Evolutionary conservation across 169 alveolate genomes (phyloP), one percentile per base, ranked within the genome.

Genomic region (Plasmodium gonderi): DNA sequence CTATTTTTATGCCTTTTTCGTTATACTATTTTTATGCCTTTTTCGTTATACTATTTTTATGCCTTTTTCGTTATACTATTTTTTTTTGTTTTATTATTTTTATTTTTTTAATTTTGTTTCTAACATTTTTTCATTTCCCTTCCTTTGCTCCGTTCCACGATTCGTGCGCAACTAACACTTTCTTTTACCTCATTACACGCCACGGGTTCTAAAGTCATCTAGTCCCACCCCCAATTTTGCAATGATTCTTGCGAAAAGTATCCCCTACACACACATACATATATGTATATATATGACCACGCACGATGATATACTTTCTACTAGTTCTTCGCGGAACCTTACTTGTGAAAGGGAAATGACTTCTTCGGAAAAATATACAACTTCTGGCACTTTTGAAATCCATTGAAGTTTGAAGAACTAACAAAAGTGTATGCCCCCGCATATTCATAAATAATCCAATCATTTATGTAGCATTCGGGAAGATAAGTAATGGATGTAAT

Each of bases 401-500:
- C 94, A 64, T 89, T 89, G 29, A 89, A 89, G 8, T 38, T 40
- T 1, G 94, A 89, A 0, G 94, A 54, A 36, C 94, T 77, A 17
- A 78, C 94, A 77, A 89, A 77, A 0, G 90, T 89, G 26, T 89
- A 89, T 0, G 94, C 94, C 2, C 94, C 94, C 3, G 94, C 74
- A 67, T 89, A 89, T 65, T 89, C 90, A 31, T 89, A 89, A 6
- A 89, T 54, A 20, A 89, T 29, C 94, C 94, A 89, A 26, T 89
- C 94, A 33, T 77, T 89, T 20, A 89, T 89, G 49, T 77, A 31
- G 51, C 94, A 89, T 31, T 78, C 90, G 9, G 94, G 94, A 29
- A 89, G 36, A 51, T 89, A 89, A 0, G 94, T 89, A n/a, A 65
- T 65, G n/a, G 89, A 75, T 17, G 44, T 89, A 5, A 89, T 89